Percentiles rank a stretch among this genome's conserved stretches.
These are phyloP conservation scores for Mycosphaerella sp. DNA, from an alignment of 2,329 filamentous ascomycete species.

Conservation along the genomic window DNA sequence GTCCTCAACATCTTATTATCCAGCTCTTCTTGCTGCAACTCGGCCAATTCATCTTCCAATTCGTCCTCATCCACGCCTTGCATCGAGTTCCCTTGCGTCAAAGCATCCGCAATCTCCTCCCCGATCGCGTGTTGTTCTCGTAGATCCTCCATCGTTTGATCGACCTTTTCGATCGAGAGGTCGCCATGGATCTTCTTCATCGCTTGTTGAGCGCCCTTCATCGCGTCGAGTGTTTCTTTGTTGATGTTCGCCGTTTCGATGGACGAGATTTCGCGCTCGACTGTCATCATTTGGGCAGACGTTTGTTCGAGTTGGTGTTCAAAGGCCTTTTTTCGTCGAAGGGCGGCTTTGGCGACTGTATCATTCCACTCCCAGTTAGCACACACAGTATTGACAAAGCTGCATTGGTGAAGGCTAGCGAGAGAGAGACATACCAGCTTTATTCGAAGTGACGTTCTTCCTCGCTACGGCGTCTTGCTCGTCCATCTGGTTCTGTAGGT, in stretches of 20 bases:
- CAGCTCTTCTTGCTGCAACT: conserved; percentile 83
- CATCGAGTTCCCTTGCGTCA: conserved; percentile 63
- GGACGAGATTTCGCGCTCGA: conserved; percentile 92
- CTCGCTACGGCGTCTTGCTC: conserved; percentile 84
- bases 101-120: conserved; percentile 84
- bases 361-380: not conserved
- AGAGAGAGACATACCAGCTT: conserved; percentile 59
- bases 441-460: conserved; percentile 85
- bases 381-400: not conserved
- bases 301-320: conserved; percentile 92
- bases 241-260: conserved; percentile 99
- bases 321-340: conserved; percentile 90
- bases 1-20: conserved; percentile 92
- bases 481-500: conserved; percentile 84
- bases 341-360: conserved; percentile 78
- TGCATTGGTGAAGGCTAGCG: not conserved
- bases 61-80: conserved; percentile 78
- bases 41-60: conserved; percentile 76
- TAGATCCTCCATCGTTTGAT: conserved; percentile 88
- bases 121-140: conserved; percentile 88
- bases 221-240: conserved; percentile 86
- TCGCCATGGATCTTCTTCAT: conserved; percentile 92
- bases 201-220: conserved; percentile 82
- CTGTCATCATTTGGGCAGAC: conserved; percentile 76
- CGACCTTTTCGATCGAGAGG: conserved; percentile 89